Conservation (phyloP, 169 alveolate genomes). For the Plasmodium berghei region DNA sequence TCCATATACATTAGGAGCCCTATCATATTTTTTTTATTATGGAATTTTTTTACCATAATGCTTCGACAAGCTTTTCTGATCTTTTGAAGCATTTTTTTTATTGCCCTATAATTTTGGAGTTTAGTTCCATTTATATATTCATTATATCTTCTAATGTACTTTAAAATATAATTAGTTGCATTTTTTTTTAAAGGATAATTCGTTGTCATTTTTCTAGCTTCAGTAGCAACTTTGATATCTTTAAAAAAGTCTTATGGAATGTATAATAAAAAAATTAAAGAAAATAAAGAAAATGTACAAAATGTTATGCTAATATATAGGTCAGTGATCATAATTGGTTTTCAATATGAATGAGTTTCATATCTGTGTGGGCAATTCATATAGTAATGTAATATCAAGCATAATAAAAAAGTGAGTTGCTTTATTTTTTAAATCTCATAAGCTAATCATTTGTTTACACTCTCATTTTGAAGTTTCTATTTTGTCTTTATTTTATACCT, state of each 20-base stretch:
- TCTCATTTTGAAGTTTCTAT: background rate
- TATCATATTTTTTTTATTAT: constrained; percentile 7
- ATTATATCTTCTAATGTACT: background rate
- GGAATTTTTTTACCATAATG: background rate
- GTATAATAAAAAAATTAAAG: background rate
- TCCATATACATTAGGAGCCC: constrained; percentile 5
- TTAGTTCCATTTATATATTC: constrained; percentile 6
- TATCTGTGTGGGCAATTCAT: too few relatives aligned
- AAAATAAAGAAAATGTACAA: background rate
- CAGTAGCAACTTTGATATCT: background rate
- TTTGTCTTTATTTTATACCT: constrained; percentile 5
- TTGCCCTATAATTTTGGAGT: constrained; percentile 3
- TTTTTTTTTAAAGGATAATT: constrained; percentile 6
- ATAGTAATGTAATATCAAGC: too few relatives aligned
- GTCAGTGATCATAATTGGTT: too few relatives aligned
- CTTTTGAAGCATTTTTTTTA: constrained; percentile 22
- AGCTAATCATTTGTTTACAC: too few relatives aligned
- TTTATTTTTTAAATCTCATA: too few relatives aligned
- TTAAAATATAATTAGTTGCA: constrained; percentile 5
- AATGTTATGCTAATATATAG: too few relatives aligned
- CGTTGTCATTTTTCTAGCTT: background rate
- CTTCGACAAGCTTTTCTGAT: constrained; percentile 2
- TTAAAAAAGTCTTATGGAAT: background rate
- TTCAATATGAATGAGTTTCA: too few relatives aligned
- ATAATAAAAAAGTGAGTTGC: too few relatives aligned